A percentile compares a stretch with the other conserved stretches of the same genome.
Evolutionary conservation across 2,329 filamentous ascomycete species (phyloP).

Genomic region (Clonostachys solani): DNA sequence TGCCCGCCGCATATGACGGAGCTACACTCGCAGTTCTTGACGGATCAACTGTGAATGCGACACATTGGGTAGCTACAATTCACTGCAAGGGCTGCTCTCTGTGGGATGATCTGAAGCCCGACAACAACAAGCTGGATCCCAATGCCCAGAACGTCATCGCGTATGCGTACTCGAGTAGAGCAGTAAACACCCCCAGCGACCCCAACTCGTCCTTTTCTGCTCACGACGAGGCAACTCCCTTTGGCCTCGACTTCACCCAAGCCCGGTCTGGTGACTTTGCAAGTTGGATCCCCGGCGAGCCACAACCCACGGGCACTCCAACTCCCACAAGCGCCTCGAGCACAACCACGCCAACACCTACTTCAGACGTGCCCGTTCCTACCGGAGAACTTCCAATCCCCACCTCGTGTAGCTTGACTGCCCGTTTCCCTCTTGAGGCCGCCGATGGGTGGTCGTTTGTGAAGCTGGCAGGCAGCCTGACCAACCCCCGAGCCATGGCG

Average conservation of each 20-base stretch:
- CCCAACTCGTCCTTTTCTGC: constrained; percentile 31
- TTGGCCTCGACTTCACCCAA: constrained; percentile 26
- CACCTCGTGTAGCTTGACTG: not conserved
- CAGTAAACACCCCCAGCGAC: constrained; percentile 29
- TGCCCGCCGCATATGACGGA: constrained; percentile 20
- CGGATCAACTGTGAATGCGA: constrained; percentile 23
- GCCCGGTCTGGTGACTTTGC: constrained; percentile 25
- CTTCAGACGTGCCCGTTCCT: not conserved
- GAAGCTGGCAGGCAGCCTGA: constrained; percentile 30
- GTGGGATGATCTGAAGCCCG: constrained; percentile 35
- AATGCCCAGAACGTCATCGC: constrained; percentile 29
- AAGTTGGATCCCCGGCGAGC: constrained; percentile 1
- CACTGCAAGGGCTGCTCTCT: constrained; percentile 32
- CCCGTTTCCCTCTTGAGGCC: constrained; percentile 19
- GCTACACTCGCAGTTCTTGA: constrained; percentile 25
- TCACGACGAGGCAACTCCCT: constrained; percentile 36
- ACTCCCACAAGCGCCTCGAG: not conserved
- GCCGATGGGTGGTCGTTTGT: constrained; percentile 29
- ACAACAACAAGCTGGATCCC: constrained; percentile 29
- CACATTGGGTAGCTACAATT: constrained; percentile 26
- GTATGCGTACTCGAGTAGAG: constrained; percentile 28
- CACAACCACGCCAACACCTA: not conserved
- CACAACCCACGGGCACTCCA: not conserved
- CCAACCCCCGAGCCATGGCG: constrained; percentile 25
- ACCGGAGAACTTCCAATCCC: constrained; percentile 1